phyloP scores from a whole-genome alignment of 352 stramenopile species.

The Pythium dissimile region DNA sequence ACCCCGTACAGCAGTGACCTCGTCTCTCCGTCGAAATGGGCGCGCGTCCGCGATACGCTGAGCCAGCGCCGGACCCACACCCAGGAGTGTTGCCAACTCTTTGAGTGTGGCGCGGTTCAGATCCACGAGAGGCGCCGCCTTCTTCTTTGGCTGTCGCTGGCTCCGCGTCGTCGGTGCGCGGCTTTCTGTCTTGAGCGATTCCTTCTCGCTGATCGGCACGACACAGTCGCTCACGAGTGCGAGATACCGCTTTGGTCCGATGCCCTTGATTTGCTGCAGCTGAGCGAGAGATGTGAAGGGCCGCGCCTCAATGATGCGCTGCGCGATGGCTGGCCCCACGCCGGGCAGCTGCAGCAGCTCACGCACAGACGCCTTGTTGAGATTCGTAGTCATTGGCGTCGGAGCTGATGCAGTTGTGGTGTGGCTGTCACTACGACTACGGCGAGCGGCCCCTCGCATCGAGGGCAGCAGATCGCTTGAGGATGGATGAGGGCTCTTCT shows the following conservation, averaged over 20 bases:
- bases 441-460: no score
- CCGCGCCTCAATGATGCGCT: slow-evolving; percentile 38
- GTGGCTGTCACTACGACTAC: no score
- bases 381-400: slow-evolving; percentile 26
- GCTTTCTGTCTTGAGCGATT: not conserved
- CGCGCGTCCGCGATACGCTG: slow-evolving; percentile 40
- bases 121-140: slow-evolving; percentile 24
- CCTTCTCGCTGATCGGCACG: slow-evolving; percentile 1
- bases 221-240: slow-evolving; percentile 4
- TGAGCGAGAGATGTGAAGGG: slow-evolving; percentile 39
- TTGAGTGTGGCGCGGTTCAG: slow-evolving; percentile 40
- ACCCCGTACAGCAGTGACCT: slow-evolving; percentile 45
- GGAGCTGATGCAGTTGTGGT: no score
- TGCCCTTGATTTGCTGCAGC: slow-evolving; percentile 39
- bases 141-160: no score
- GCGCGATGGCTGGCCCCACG: slow-evolving; percentile 35
- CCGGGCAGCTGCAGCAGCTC: slow-evolving; percentile 41
- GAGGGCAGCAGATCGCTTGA: no score
- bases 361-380: slow-evolving; percentile 29
- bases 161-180: not conserved
- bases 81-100: slow-evolving; percentile 37
- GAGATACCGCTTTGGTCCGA: slow-evolving; percentile 29
- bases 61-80: slow-evolving; percentile 36
- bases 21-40: slow-evolving; percentile 46
- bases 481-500: not conserved